phyloP scores from a whole-genome alignment of 208 protist genomes.

The Acanthamoeba quina region DNA sequence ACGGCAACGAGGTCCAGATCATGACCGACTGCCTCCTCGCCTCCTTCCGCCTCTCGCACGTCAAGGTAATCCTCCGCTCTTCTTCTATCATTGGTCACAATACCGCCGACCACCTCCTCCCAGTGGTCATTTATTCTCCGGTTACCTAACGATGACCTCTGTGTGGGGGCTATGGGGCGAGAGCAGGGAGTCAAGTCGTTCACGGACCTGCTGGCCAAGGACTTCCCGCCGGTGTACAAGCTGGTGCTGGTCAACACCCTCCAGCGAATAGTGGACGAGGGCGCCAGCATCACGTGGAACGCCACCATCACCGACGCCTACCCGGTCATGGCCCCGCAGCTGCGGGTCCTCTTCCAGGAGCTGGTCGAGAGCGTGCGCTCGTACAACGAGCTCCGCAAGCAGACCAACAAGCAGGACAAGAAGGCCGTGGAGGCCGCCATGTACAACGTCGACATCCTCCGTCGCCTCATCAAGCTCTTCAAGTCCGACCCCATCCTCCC shows the following conservation, averaged over 20 bases:
- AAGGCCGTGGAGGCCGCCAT: neutral
- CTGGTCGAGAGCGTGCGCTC: constrained; percentile 36
- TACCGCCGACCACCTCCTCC: no score
- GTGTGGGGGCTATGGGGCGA: neutral
- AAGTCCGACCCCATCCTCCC: constrained; percentile 34
- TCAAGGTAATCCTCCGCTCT: constrained; percentile 51
- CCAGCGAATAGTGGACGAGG: constrained; percentile 74
- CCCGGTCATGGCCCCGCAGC: constrained; percentile 42
- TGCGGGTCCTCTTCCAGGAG: constrained; percentile 77
- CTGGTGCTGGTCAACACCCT: constrained; percentile 78
- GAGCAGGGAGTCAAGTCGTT: neutral
- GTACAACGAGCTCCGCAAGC: constrained; percentile 38
- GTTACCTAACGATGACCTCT: no score
- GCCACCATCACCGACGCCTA: constrained; percentile 75
- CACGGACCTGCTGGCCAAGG: neutral
- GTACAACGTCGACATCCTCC: constrained; percentile 15
- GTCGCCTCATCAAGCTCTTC: constrained; percentile 3
- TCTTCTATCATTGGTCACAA: no score
- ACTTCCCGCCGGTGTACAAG: constrained; percentile 75
- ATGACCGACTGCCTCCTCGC: constrained; percentile 80
- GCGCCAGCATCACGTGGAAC: constrained; percentile 73
- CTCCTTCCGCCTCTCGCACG: constrained; percentile 70
- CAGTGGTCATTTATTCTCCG: no score
- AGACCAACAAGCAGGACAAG: constrained; percentile 69
- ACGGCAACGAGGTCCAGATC: constrained; percentile 74